Evolutionary conservation across 129 eudicot genomes (phyloP).

Genomic region (Helianthus annuus): DNA sequence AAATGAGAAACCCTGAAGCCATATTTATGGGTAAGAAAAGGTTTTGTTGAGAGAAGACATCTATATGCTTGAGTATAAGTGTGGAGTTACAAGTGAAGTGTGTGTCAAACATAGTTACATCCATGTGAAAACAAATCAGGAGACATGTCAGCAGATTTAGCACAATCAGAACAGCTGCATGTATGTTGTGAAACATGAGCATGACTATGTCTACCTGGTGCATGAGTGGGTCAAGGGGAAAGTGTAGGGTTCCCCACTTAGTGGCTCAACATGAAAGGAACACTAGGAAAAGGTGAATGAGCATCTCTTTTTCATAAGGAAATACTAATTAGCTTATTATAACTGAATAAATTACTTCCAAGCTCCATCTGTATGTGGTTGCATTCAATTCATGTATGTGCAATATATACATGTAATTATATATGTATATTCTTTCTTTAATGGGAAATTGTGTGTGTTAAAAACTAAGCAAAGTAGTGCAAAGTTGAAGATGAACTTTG

Average conservation of each 20-base stretch:
- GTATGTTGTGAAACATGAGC: background rate
- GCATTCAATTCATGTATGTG: no score
- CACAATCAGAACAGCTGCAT: slow-evolving; percentile 2
- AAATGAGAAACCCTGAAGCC: background rate
- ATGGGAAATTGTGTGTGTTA: no score
- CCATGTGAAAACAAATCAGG: background rate
- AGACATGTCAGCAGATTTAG: background rate
- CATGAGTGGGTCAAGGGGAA: slow-evolving; percentile 3
- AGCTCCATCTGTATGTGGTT: no score
- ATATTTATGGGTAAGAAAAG: background rate
- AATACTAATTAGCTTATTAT: background rate
- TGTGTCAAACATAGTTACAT: slow-evolving; percentile 22
- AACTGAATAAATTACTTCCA: background rate
- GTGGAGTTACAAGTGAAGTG: slow-evolving; percentile 19
- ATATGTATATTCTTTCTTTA: no score
- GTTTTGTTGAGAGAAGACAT: background rate
- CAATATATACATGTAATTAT: no score
- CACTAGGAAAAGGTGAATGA: background rate
- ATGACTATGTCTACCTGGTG: background rate
- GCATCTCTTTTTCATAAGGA: background rate
- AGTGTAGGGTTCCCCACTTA: background rate
- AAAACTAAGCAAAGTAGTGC: no score
- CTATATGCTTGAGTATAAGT: slow-evolving; percentile 28
- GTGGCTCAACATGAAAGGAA: slow-evolving; percentile 2
- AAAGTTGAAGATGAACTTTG: no score